These are phyloP conservation scores for Euphorbia corollata DNA, from an alignment of 441 rosid species.

Conservation along the genomic window DNA sequence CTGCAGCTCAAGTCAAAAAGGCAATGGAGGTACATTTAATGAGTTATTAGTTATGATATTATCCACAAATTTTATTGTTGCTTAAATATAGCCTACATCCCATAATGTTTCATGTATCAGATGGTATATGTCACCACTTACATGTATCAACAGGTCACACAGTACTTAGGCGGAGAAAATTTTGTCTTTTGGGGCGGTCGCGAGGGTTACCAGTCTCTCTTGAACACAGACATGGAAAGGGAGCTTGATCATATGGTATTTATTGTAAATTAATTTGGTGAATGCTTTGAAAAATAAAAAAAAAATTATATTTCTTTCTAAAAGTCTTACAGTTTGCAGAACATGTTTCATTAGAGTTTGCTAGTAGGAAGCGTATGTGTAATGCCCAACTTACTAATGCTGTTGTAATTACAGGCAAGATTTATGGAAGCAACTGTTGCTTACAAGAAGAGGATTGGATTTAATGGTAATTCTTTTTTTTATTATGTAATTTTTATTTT, in stretches of 20 bases:
- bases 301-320: background rate
- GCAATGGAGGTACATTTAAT: slow-evolving; percentile 75
- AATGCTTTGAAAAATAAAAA: background rate
- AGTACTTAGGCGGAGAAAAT: slow-evolving; percentile 91
- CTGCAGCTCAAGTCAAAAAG: slow-evolving; percentile 97
- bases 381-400: slow-evolving; percentile 2
- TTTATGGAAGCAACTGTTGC: slow-evolving; percentile 82
- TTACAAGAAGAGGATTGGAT: slow-evolving; percentile 95
- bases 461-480: slow-evolving; percentile 58
- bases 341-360: background rate
- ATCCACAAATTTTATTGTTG: no score
- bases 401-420: slow-evolving; percentile 44
- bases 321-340: background rate
- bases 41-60: background rate
- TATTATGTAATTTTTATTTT: no score
- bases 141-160: slow-evolving; percentile 51
- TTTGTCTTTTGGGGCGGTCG: slow-evolving; percentile 99
- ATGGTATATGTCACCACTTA: background rate
- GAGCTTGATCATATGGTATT: slow-evolving; percentile 82
- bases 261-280: background rate
- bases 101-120: no score
- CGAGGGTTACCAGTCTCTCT: slow-evolving; percentile 88
- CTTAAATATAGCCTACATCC: no score
- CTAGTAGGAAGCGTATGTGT: background rate
- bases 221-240: slow-evolving; percentile 94